Evolutionary conservation across 768 basidiomycete species (phyloP).

Genomic region (Grammothele lineata): DNA sequence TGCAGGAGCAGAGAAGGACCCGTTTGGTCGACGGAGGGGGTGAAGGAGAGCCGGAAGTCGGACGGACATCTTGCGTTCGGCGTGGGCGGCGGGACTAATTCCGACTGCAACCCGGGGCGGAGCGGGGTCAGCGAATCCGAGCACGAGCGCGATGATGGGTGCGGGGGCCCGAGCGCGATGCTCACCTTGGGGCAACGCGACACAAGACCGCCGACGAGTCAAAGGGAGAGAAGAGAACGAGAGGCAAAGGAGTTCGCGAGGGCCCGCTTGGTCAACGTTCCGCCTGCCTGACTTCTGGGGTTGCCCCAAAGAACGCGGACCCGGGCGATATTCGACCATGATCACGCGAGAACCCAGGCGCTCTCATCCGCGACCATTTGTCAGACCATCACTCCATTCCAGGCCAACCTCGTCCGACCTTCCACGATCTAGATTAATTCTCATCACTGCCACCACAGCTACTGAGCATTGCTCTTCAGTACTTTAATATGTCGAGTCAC

Average conservation of each 20-base stretch:
- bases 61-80: conserved; percentile 3
- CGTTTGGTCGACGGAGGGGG: no score
- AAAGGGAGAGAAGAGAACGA: neutral
- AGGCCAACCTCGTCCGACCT: neutral
- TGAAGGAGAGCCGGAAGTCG: no score
- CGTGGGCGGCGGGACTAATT: conserved; percentile 1
- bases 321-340: neutral
- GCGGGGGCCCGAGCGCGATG: no score
- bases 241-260: neutral
- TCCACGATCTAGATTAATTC: no score
- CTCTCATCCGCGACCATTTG: neutral
- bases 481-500: no score
- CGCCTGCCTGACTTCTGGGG: neutral
- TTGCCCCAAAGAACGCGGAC: neutral
- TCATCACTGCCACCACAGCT: no score
- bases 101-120: no score
- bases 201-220: neutral
- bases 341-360: conserved; percentile 1
- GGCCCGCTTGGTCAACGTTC: neutral
- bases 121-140: no score
- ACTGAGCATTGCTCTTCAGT: no score
- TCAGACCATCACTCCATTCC: neutral
- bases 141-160: no score
- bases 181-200: neutral
- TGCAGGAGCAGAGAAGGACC: no score